These are phyloP conservation scores for Jatropha curcas DNA, from an alignment of 345 rosid genomes.

Conservation along the genomic window DNA sequence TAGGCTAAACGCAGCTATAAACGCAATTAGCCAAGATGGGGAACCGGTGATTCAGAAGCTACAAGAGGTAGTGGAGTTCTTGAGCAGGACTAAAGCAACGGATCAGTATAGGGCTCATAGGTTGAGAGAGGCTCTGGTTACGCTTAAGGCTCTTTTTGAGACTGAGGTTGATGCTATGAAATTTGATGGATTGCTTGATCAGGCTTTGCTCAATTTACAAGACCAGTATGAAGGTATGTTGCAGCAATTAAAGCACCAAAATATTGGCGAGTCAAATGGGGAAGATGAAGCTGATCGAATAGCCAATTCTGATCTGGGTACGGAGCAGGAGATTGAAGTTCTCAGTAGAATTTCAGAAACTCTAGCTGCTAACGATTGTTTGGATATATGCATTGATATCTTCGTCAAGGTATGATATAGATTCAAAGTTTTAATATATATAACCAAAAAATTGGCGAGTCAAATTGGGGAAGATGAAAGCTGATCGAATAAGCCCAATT, in stretches of 20 bases:
- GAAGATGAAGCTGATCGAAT: conserved; percentile 23
- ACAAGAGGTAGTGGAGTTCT: conserved; percentile 74
- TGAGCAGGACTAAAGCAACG: conserved; percentile 72
- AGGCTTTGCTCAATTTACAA: conserved; percentile 60
- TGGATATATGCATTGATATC: conserved; percentile 64
- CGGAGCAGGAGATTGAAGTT: conserved; percentile 47
- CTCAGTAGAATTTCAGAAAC: conserved; percentile 48
- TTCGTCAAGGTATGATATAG: conserved; percentile 46
- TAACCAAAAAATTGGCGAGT: too few species aligned
- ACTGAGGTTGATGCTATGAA: conserved; percentile 58
- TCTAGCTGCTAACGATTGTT: conserved; percentile 56
- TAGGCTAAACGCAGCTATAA: conserved; percentile 39
- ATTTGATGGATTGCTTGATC: conserved; percentile 67
- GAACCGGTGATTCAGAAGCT: conserved; percentile 64
- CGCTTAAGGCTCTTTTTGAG: conserved; percentile 52
- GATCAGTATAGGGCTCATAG: conserved; percentile 48
- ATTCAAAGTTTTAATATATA: background rate
- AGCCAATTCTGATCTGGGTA: conserved; percentile 40
- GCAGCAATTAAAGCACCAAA: conserved; percentile 46
- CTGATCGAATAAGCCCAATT: too few species aligned
- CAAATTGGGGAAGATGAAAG: too few species aligned
- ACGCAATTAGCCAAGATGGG: conserved; percentile 42
- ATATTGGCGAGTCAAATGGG: conserved; percentile 25
- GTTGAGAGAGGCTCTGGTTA: conserved; percentile 53
- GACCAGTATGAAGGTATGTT: conserved; percentile 51